Conservation (phyloP, 257 asterid genomes). For the Ilex aquifolium region DNA sequence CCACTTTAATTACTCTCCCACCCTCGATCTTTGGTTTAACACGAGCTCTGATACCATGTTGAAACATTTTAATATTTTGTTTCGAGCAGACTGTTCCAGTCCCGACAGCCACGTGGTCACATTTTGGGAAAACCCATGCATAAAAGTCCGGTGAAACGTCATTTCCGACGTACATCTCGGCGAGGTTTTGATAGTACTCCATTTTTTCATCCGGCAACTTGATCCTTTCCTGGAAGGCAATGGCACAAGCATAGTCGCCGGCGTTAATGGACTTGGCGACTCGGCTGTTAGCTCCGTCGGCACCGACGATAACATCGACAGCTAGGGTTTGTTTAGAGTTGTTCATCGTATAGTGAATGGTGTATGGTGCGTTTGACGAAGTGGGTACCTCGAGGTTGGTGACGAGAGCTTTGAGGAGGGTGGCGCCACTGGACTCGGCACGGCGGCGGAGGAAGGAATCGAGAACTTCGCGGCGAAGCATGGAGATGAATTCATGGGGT, state of each 20-base stretch:
- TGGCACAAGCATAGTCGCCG: slow-evolving; percentile 63
- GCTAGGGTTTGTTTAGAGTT: slow-evolving; percentile 31
- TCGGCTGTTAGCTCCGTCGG: slow-evolving; percentile 83
- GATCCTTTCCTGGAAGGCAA: slow-evolving; percentile 74
- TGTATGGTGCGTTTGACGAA: slow-evolving; percentile 38
- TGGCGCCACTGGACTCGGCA: slow-evolving; percentile 58
- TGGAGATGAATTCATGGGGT: slow-evolving; percentile 67
- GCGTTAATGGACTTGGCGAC: slow-evolving; percentile 77
- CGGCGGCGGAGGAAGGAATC: slow-evolving; percentile 69
- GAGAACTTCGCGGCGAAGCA: slow-evolving; percentile 86
- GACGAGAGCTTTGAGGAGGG: slow-evolving; percentile 52
- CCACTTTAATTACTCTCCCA: slow-evolving; percentile 53
- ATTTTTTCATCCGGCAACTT: slow-evolving; percentile 59
- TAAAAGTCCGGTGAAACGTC: slow-evolving; percentile 88
- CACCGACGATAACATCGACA: slow-evolving; percentile 72
- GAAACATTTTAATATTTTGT: slow-evolving; percentile 44
- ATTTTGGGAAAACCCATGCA: slow-evolving; percentile 88
- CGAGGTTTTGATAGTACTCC: slow-evolving; percentile 66
- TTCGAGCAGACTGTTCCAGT: slow-evolving; percentile 58
- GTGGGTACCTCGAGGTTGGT: slow-evolving; percentile 45
- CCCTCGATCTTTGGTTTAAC: slow-evolving; percentile 43
- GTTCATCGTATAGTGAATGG: slow-evolving; percentile 42
- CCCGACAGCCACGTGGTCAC: slow-evolving; percentile 87
- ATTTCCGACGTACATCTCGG: slow-evolving; percentile 72
- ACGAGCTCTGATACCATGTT: slow-evolving; percentile 37